Percentiles rank a stretch among this genome's conserved stretches.
Conservation (phyloP, 306 rosid species). For the Ormosia emarginata region DNA sequence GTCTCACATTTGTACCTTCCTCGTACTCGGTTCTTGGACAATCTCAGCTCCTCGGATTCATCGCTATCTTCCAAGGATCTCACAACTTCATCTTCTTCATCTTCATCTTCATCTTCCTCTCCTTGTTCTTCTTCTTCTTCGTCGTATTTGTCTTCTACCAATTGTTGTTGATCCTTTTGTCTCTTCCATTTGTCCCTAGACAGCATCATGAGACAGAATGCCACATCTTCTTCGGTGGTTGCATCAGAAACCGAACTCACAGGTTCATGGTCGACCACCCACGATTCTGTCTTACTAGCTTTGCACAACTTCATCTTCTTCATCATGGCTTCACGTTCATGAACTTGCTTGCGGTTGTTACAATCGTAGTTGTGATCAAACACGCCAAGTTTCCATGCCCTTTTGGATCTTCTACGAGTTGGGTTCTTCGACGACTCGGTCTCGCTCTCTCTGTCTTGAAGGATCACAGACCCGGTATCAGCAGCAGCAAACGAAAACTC, state of each 20-base stretch:
- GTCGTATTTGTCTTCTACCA: neutral
- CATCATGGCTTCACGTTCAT: neutral
- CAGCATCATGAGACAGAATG: conserved; percentile 80
- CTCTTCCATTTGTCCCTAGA: conserved; percentile 80
- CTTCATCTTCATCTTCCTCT: neutral
- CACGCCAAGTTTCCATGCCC: conserved; percentile 31
- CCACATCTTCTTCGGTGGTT: conserved; percentile 73
- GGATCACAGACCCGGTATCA: conserved; percentile 56
- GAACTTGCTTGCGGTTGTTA: neutral
- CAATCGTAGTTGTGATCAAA: neutral
- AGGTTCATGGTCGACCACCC: conserved; percentile 51
- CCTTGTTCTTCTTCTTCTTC: neutral
- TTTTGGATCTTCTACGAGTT: conserved; percentile 64
- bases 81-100: conserved; percentile 14
- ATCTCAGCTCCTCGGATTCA: conserved; percentile 52
- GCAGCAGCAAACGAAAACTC: conserved; percentile 31
- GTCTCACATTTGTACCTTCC: conserved; percentile 94
- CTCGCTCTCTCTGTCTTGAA: conserved; percentile 81
- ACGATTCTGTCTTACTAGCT: conserved; percentile 32
- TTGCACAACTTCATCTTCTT: conserved; percentile 25
- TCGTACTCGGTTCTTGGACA: conserved; percentile 17
- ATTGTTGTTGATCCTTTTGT: neutral
- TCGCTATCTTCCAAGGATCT: conserved; percentile 39
- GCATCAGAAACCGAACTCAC: conserved; percentile 71
- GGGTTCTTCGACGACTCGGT: conserved; percentile 72